Base-by-base conservation (phyloP, 768 basidiomycete genomes). In the Amanita inopinata region DNA sequence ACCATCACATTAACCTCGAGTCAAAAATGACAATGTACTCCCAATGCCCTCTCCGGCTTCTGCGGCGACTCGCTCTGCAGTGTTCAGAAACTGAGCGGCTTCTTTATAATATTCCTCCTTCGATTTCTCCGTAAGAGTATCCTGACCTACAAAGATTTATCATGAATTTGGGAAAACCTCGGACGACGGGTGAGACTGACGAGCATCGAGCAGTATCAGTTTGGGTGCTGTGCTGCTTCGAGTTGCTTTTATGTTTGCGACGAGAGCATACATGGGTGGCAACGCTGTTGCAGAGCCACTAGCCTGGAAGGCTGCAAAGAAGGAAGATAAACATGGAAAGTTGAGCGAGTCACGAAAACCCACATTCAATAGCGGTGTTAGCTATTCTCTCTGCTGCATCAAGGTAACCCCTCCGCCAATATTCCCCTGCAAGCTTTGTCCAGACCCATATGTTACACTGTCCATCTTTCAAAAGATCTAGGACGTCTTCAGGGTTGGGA, bases 171-270 rank as follows among this genome's bases (percentile, higher is more conserved):
- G n/a, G n/a, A n/a, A n/a, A n/a, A 32, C 45, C 37, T 18, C 39
- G 37, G 8, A 32, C 19, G 43, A 45, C 31, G 31, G 44, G 14
- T 67, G n/a, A n/a, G n/a, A n/a, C 88, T 55, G 55, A 90, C 89
- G 79, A 48, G 91, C 80, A 51, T 83, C 74, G 1, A 69, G 54
- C 1, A 94, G 59, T 17, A 84, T 67, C 2, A 83, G 54, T 55
- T 93, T 96, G 0, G 94, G 94, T 8, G 92, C 92, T 40, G 73
- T 74, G 15, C 84, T 75, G 1, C 91, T 85, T 52, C 78, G 70
- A 2, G 83, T 78, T 45, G 97, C 72, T 45, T 84, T 78, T 37
- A 94, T 74, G 61, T 90, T 92, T 2, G 91, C 92, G 9, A 92
- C 70, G 33, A 97, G 66, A 12, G 83, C 75, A 54, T 85, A 83